Evolutionary conservation across 2,329 filamentous ascomycete species (phyloP).

Genomic region (Stylonectria norvegica): DNA sequence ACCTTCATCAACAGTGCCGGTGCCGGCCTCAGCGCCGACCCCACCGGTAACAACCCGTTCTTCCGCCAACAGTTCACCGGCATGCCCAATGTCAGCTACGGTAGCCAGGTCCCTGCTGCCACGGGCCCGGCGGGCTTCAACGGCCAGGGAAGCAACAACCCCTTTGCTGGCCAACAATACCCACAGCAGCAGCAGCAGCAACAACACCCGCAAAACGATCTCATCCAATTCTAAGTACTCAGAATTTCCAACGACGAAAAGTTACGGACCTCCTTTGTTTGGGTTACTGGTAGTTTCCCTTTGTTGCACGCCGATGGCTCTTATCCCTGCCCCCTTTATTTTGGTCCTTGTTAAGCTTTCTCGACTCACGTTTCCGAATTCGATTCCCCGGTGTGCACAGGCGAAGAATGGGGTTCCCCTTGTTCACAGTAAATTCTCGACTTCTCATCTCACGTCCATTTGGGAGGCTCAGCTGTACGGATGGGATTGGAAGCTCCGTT

Average conservation of each 20-base stretch:
- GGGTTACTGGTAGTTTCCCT: background rate
- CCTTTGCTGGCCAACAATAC: constrained; percentile 49
- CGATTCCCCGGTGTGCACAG: constrained; percentile 26
- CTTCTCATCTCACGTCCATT: constrained; percentile 20
- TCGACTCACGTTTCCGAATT: no score
- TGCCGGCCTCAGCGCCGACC: constrained; percentile 66
- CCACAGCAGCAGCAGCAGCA: constrained; percentile 47
- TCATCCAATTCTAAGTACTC: constrained; percentile 57
- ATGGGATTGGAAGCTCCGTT: constrained; percentile 24
- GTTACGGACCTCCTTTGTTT: background rate
- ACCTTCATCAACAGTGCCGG: constrained; percentile 97
- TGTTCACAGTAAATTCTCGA: constrained; percentile 26
- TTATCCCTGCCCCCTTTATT: constrained; percentile 15
- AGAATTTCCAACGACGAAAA: constrained; percentile 7
- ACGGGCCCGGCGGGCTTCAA: constrained; percentile 57
- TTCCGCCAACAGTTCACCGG: constrained; percentile 80
- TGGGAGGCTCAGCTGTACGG: constrained; percentile 25
- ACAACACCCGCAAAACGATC: constrained; percentile 52
- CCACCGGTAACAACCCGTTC: constrained; percentile 87
- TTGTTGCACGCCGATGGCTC: constrained; percentile 8
- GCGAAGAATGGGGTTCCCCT: constrained; percentile 30
- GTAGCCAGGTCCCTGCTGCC: constrained; percentile 48
- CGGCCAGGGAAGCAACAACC: constrained; percentile 52
- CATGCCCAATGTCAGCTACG: constrained; percentile 59
- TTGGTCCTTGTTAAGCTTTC: no score